Conservation (phyloP, 345 rosid genomes). For the Camelina sativa region DNA sequence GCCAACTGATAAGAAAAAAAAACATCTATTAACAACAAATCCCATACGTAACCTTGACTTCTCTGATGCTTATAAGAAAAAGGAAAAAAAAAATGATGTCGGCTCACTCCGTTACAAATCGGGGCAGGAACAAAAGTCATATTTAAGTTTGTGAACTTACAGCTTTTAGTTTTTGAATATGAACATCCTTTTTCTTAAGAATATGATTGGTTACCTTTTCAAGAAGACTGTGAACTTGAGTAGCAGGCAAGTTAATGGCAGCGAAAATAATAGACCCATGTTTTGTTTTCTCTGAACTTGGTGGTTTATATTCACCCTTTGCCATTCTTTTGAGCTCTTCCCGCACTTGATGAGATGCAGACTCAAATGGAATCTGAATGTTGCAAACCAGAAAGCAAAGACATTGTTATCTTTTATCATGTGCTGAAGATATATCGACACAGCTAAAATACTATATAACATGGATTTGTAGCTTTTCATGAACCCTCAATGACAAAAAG, state of each 20-base stretch:
- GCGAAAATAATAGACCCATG: slow-evolving; percentile 75
- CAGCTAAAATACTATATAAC: not conserved
- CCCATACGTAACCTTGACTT: not conserved
- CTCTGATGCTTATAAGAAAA: not conserved
- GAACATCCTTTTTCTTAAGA: slow-evolving; percentile 12
- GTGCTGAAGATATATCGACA: slow-evolving; percentile 2
- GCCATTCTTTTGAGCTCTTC: slow-evolving; percentile 74
- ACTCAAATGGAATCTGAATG: slow-evolving; percentile 80
- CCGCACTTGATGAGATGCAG: slow-evolving; percentile 66
- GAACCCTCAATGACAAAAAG: slow-evolving; percentile 2
- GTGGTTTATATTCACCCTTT: slow-evolving; percentile 68
- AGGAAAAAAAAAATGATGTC: not conserved
- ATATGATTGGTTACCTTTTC: no score
- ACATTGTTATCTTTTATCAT: slow-evolving; percentile 9
- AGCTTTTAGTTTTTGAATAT: not conserved
- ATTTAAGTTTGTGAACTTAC: slow-evolving; percentile 18
- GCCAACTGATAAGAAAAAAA: slow-evolving; percentile 55
- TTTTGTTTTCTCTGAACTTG: slow-evolving; percentile 67
- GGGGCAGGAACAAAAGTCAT: not conserved
- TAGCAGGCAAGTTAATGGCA: slow-evolving; percentile 69
- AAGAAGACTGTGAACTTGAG: slow-evolving; percentile 57
- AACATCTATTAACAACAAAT: slow-evolving; percentile 1
- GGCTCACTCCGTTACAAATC: not conserved
- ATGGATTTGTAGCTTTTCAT: not conserved
- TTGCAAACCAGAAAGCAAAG: slow-evolving; percentile 19